Evolutionary conservation across 805 yeast species (phyloP), one percentile per base, ranked within the genome.

Genomic region (Candida palmyrensis): DNA sequence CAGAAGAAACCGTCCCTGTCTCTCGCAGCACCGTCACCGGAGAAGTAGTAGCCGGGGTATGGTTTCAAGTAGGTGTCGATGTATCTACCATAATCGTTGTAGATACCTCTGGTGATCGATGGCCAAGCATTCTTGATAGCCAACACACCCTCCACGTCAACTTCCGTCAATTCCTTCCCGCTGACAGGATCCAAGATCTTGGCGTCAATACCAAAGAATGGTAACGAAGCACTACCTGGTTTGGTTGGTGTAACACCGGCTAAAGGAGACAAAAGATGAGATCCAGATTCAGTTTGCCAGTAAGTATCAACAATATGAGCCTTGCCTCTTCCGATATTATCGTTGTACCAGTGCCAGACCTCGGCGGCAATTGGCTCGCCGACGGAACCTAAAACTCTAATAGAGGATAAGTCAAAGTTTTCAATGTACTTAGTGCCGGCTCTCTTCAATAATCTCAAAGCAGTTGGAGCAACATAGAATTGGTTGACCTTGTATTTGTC

Each of bases 321-420:
- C 56, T 85, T 74, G 39, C 79, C 78, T 51, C 88, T 82, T 54
- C 98, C 98, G 50, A 92, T 80, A 58, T 84, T 76, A 49, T 85
- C 90, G 58, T 84, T 78, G 66, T 92, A 92, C 98, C 98, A 92
- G 59, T 87, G 94, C 97, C 97, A 92, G 47, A 92, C 79, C 59
- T 92, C 98, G 39, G 95, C 87, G 29, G 97, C 94, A 59, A 90
- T 90, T 47, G 98, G 97, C 69, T 92, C 98, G 59, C 98, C 98
- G 32, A 90, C 98, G 12, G 97, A 86, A 39, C 98, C 98, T 45
- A 90, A 72, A 14, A 88, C 87, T 61, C 97, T 82, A 52, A 92
- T 64, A n/a, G 94, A 79, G 14, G 82, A 75, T 43, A 88, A 75
- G 57, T 88, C 92, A 57, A 81, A 87, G 47, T 82, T 78, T 40